Evolutionary conservation across 371 early-diverging fungal genomes (phyloP), one percentile per base, ranked within the genome.

Genomic region (Apophysomyces elegans): DNA sequence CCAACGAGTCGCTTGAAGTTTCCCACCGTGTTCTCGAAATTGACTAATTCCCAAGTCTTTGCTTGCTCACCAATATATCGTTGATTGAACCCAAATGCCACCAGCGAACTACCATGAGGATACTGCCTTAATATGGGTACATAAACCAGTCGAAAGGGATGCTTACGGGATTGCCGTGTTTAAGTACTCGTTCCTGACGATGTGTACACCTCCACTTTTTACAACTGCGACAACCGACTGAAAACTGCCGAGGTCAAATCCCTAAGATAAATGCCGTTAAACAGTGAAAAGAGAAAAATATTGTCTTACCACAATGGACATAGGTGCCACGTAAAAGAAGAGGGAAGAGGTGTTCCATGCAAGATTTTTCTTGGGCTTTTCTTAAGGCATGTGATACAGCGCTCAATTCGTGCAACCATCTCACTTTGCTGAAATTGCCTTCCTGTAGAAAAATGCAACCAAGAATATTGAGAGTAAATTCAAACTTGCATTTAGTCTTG

Each of bases 1-100:
- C 99, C 99, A 59, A 93, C 85, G 58, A 99, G 80, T 71, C 99
- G 94, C 85, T 99, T 99, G 70, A 97, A 80, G 47, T 91, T 88
- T 58, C 85, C 84, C 65, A 99, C 87, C 65, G 99, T 98, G 81
- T 95, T 95, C 76, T 93, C 92, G 72, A 96, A 96, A 86, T 96
- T 95, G 75, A 87, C 89, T 71, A 94, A 85, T 83, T 95, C 94
- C 84, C 88, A 89, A 35, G 92, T 95, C 82, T 96, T 96, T 47
- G 96, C 97, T 57, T 90, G 78, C 84, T 97, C 97, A 72, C 97
- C 97, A 62, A 96, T 82, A 75, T 85, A 94, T 75, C 97, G 90
- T 81, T 95, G 95, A 85, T 95, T 96, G 65, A 85, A 82, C 62
- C 96, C 95, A 74, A 97, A 96, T 16, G 95, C 94, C 36, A 95